These are phyloP conservation scores for Rhizophora apiculata DNA, from an alignment of 345 rosid genomes.

Conservation along the genomic window DNA sequence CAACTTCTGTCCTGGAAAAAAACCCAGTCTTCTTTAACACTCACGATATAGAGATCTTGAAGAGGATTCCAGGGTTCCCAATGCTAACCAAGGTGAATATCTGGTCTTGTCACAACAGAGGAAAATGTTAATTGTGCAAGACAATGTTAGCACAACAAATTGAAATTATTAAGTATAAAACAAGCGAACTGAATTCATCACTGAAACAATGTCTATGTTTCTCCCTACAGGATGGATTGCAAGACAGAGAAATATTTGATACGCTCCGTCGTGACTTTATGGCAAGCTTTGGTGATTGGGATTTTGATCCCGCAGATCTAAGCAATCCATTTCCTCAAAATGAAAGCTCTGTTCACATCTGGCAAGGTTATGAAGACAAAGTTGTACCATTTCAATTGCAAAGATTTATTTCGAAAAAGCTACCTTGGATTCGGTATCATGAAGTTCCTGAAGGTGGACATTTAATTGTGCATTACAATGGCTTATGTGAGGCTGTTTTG, in stretches of 20 bases:
- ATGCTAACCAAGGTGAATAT: conserved; percentile 73
- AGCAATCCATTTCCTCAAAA: conserved; percentile 44
- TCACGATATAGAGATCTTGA: conserved; percentile 60
- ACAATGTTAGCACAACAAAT: too few relatives aligned
- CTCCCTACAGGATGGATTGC: conserved; percentile 48
- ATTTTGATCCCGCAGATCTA: conserved; percentile 67
- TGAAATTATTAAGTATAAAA: neutral
- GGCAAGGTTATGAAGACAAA: conserved; percentile 89
- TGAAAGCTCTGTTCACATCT: conserved; percentile 55
- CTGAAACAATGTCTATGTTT: conserved; percentile 9
- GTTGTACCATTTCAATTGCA: conserved; percentile 78
- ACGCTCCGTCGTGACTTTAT: conserved; percentile 60
- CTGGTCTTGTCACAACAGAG: neutral
- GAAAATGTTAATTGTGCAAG: too few relatives aligned
- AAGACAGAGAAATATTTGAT: conserved; percentile 48
- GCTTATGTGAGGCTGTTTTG: conserved; percentile 62
- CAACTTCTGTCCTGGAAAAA: conserved; percentile 51
- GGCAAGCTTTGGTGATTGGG: conserved; percentile 70
- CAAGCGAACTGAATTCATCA: neutral
- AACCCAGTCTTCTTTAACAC: conserved; percentile 59
- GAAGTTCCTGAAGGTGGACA: conserved; percentile 91
- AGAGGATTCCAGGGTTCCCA: conserved; percentile 65
- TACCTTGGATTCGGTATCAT: conserved; percentile 82
- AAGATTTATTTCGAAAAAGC: conserved; percentile 49
- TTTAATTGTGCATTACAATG: conserved; percentile 69